Evolutionary conservation across 768 basidiomycete species (phyloP).

Genomic region (Trametes elegans): DNA sequence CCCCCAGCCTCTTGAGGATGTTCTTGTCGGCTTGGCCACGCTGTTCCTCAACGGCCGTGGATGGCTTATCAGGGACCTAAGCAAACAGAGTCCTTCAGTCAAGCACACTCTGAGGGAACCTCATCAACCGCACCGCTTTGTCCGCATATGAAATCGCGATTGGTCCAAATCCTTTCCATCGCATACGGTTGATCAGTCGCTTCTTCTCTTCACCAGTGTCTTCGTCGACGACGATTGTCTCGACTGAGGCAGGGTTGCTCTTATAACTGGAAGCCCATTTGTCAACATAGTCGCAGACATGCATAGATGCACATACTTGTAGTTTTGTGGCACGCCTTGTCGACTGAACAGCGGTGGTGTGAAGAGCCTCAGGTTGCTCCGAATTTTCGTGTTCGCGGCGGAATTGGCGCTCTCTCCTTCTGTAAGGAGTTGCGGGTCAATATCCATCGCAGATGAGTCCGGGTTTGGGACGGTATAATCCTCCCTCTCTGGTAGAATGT

Average conservation of each 20-base stretch:
- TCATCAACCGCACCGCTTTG: slow-evolving; percentile 49
- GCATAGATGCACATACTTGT: slow-evolving; percentile 54
- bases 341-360: slow-evolving; percentile 91
- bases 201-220: slow-evolving; percentile 80
- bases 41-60: slow-evolving; percentile 59
- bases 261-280: slow-evolving; percentile 62
- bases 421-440: slow-evolving; percentile 48
- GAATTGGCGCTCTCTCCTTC: background rate
- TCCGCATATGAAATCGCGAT: slow-evolving; percentile 69
- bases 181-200: slow-evolving; percentile 78
- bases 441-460: slow-evolving; percentile 37
- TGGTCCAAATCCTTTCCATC: slow-evolving; percentile 85
- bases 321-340: slow-evolving; percentile 74
- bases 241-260: slow-evolving; percentile 70
- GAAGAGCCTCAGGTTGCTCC: slow-evolving; percentile 69
- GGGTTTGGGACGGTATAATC: slow-evolving; percentile 46
- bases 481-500: slow-evolving; percentile 65
- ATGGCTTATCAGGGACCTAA: slow-evolving; percentile 67
- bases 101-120: too few relatives aligned
- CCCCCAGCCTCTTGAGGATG: slow-evolving; percentile 52
- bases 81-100: too few relatives aligned
- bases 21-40: slow-evolving; percentile 51
- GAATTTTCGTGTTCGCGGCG: slow-evolving; percentile 20
- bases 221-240: slow-evolving; percentile 63
- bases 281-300: background rate